These are phyloP conservation scores for Phanerochaete sordida DNA, from an alignment of 768 basidiomycete species.

Conservation along the genomic window DNA sequence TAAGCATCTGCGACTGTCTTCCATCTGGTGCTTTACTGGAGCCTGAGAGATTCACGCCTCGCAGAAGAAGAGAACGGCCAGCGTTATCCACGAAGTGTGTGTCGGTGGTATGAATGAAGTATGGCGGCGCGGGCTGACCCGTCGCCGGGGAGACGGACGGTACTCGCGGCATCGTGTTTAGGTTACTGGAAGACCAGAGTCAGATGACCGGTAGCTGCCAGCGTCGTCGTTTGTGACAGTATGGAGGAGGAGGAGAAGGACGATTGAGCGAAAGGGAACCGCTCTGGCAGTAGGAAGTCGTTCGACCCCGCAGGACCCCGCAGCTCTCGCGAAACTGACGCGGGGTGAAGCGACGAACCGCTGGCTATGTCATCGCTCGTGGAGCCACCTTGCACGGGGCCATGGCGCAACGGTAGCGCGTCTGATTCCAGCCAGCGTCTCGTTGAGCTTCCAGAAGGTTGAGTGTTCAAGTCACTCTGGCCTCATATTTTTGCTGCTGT, in stretches of 20 bases:
- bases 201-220: not conserved
- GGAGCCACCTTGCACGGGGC: not conserved
- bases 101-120: slow-evolving; percentile 63
- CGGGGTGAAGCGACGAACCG: too few species aligned
- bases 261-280: not conserved
- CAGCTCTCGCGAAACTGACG: too few species aligned
- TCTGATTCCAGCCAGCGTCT: not conserved
- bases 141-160: slow-evolving; percentile 60
- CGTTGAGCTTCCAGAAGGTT: not conserved
- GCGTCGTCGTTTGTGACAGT: not conserved
- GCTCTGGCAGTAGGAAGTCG: not conserved
- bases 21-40: slow-evolving; percentile 80
- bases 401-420: slow-evolving; percentile 3
- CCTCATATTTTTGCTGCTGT: not conserved
- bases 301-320: too few species aligned
- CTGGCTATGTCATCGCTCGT: too few species aligned
- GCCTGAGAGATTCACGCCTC: slow-evolving; percentile 94
- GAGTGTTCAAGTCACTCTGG: slow-evolving; percentile 2
- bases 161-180: slow-evolving; percentile 46
- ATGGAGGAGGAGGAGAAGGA: not conserved
- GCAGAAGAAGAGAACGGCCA: slow-evolving; percentile 76
- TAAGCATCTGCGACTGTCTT: slow-evolving; percentile 61
- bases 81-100: slow-evolving; percentile 70
- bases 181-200: not conserved
- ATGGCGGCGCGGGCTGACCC: slow-evolving; percentile 39